These are phyloP conservation scores for Moringa oleifera DNA, from an alignment of 345 rosid species.

Conservation along the genomic window DNA sequence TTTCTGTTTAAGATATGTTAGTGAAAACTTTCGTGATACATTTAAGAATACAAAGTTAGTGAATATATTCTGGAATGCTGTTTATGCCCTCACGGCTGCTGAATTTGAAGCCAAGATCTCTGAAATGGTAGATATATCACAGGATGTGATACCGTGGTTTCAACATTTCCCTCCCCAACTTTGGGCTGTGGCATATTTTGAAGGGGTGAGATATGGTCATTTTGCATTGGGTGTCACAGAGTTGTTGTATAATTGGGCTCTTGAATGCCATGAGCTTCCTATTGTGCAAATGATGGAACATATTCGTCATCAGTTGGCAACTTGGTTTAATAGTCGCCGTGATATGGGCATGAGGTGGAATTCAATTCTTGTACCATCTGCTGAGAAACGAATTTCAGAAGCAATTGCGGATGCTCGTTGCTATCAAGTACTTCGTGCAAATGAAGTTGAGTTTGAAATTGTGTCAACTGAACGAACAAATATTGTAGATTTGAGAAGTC, in stretches of 20 bases:
- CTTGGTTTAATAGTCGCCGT: conserved; percentile 65
- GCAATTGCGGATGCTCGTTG: conserved; percentile 84
- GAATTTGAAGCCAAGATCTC: conserved; percentile 76
- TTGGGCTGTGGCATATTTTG: conserved; percentile 95
- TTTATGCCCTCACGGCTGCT: conserved; percentile 79
- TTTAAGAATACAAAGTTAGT: conserved; percentile 90
- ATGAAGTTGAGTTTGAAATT: conserved; percentile 95
- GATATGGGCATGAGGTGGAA: conserved; percentile 80
- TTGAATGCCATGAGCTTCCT: conserved; percentile 94
- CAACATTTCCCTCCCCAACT: conserved; percentile 72
- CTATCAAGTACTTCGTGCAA: conserved; percentile 95
- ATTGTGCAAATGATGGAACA: conserved; percentile 94
- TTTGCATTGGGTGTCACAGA: conserved; percentile 82
- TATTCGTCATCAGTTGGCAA: conserved; percentile 51
- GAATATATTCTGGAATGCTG: conserved; percentile 94
- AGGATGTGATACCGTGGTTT: conserved; percentile 76
- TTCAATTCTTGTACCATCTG: conserved; percentile 84
- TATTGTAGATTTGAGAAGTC: conserved; percentile 79
- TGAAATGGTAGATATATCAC: conserved; percentile 91
- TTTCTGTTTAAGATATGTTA: conserved; percentile 82
- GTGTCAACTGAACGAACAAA: conserved; percentile 95
- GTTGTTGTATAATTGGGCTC: conserved; percentile 83
- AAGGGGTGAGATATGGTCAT: conserved; percentile 85
- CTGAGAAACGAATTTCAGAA: conserved; percentile 78
- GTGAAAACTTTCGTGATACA: conserved; percentile 89